Percentiles rank a stretch among this genome's conserved stretches.
Evolutionary conservation across 148 eudicot species (phyloP).

Genomic region (Chenopodium berlandieri): DNA sequence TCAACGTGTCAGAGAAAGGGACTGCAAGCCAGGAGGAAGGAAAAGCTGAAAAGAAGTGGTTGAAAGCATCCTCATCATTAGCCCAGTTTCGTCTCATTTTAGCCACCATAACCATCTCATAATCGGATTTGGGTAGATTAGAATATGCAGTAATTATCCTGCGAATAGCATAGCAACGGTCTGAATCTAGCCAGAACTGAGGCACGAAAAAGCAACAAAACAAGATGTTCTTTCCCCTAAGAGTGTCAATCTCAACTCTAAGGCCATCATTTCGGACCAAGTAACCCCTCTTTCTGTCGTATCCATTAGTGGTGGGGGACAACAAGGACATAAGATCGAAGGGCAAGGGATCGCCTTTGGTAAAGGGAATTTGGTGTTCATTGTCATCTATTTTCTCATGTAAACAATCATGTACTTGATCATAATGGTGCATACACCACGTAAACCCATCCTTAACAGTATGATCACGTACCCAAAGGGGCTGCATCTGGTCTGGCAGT

Average conservation of each 20-base stretch:
- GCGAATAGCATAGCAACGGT: too few species aligned
- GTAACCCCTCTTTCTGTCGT: not conserved
- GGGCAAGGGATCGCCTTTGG: not conserved
- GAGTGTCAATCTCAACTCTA: not conserved
- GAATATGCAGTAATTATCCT: too few species aligned
- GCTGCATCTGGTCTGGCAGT: too few species aligned
- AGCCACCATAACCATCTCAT: constrained; percentile 5
- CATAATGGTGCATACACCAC: too few species aligned
- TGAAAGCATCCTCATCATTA: not conserved
- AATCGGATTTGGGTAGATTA: not conserved
- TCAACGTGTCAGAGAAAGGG: not conserved
- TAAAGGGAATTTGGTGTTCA: too few species aligned
- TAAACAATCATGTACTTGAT: too few species aligned
- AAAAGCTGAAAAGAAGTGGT: constrained; percentile 2
- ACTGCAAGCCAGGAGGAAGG: constrained; percentile 16
- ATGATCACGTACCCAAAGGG: too few species aligned
- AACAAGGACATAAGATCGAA: not conserved
- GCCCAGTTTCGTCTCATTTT: constrained; percentile 6
- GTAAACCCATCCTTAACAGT: too few species aligned
- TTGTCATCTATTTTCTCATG: too few species aligned
- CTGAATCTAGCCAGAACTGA: not conserved
- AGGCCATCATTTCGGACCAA: not conserved
- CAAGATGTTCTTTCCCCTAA: constrained; percentile 2
- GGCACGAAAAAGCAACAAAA: constrained; percentile 12
- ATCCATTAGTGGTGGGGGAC: not conserved